These are phyloP conservation scores for Naematelia encephala DNA, from an alignment of 768 basidiomycete species.

Conservation along the genomic window DNA sequence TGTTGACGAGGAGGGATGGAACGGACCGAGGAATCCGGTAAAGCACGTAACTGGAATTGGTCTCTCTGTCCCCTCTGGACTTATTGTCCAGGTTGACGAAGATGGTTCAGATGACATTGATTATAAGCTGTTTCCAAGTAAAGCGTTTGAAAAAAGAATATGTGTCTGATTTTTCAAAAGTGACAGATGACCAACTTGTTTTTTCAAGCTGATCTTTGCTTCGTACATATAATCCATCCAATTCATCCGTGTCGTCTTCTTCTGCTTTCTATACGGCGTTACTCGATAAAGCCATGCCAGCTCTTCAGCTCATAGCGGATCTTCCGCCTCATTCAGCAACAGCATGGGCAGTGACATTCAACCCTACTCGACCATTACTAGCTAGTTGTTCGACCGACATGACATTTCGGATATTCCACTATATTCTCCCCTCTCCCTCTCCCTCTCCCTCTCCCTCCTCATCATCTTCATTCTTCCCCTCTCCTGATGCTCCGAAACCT, in stretches of 20 bases:
- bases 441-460: background rate
- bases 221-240: no score
- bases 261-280: background rate
- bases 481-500: constrained; percentile 20
- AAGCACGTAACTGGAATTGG: constrained; percentile 85
- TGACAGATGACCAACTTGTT: no score
- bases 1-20: background rate
- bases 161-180: no score
- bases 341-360: constrained; percentile 87
- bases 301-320: constrained; percentile 40
- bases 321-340: constrained; percentile 65
- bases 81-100: background rate
- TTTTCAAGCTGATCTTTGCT: no score
- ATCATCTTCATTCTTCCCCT: background rate
- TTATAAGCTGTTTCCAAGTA: background rate
- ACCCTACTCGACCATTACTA: constrained; percentile 71
- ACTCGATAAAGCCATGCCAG: constrained; percentile 25
- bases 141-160: no score
- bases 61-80: background rate
- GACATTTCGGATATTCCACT: constrained; percentile 78
- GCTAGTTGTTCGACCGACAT: constrained; percentile 96
- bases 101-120: background rate
- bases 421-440: constrained; percentile 46
- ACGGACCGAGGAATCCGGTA: constrained; percentile 72
- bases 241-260: no score